A percentile compares a stretch with the other conserved stretches of the same genome.
phyloP scores from a whole-genome alignment of 495 filamentous ascomycete genomes.

The Xylaria telfairii region DNA sequence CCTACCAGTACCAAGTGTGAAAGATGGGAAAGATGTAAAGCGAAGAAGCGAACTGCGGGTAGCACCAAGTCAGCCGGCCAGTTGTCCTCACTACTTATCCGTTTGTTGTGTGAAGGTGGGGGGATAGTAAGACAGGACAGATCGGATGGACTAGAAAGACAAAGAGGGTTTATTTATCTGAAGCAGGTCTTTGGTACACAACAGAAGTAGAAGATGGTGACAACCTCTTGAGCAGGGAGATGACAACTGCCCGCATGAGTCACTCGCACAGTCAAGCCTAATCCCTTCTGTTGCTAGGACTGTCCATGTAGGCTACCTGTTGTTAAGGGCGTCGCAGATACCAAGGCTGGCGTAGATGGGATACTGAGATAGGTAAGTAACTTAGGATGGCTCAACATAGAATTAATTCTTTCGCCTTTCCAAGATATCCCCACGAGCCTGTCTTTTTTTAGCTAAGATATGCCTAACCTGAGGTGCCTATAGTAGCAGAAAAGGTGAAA shows the following conservation, averaged over 20 bases:
- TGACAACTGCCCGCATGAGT: constrained; percentile 17
- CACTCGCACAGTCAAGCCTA: not conserved
- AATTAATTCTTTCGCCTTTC: not conserved
- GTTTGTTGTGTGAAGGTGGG: not conserved
- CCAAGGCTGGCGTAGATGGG: not conserved
- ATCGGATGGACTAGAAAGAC: not conserved
- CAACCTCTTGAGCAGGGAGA: not conserved
- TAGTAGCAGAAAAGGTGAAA: too few relatives aligned
- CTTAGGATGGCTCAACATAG: not conserved
- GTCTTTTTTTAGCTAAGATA: not conserved
- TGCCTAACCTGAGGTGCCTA: not conserved
- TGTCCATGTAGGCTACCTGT: not conserved
- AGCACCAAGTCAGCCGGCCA: constrained; percentile 5
- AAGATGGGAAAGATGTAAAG: not conserved
- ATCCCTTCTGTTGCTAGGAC: not conserved
- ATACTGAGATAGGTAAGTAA: not conserved
- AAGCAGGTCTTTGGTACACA: not conserved
- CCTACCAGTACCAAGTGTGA: not conserved
- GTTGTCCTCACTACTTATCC: not conserved
- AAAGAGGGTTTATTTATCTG: not conserved
- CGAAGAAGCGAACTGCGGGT: not conserved
- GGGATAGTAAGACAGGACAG: not conserved
- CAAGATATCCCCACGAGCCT: not conserved
- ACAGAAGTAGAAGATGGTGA: not conserved
- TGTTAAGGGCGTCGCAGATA: not conserved